Conservation (phyloP, 2,329 filamentous ascomycete species). For the Raffaelea ambrosiae region DNA sequence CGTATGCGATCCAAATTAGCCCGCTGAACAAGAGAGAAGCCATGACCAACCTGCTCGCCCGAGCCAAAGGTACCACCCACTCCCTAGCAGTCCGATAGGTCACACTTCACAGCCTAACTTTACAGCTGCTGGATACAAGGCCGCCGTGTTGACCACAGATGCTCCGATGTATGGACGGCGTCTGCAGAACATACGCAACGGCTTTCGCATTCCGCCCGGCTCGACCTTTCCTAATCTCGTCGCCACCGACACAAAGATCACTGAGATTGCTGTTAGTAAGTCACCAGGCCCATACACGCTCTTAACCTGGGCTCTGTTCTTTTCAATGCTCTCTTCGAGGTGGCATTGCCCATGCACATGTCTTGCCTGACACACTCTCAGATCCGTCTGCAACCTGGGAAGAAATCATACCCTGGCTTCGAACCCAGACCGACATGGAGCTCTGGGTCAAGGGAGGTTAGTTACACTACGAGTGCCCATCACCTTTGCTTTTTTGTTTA, state of each 20-base stretch:
- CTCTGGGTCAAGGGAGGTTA: neutral
- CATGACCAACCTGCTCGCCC: neutral
- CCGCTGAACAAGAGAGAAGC: neutral
- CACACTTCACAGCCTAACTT: neutral
- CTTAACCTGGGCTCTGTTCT: no score
- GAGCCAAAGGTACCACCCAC: neutral
- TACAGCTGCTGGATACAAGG: neutral
- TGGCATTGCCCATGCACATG: neutral
- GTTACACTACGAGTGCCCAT: neutral
- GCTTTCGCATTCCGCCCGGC: neutral
- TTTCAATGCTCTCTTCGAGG: neutral
- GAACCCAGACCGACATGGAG: neutral
- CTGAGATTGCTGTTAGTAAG: neutral
- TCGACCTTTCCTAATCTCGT: neutral
- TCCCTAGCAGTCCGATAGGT: no score
- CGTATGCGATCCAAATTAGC: neutral
- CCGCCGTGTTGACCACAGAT: neutral
- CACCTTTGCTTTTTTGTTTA: neutral
- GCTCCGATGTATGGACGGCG: neutral
- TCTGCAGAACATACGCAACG: neutral
- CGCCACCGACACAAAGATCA: neutral
- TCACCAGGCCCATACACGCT: neutral
- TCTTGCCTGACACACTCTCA: neutral
- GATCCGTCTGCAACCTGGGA: neutral
- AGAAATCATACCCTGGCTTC: neutral